Conservation (phyloP, 257 asterid species). For the Cynanchum wilfordii region DNA sequence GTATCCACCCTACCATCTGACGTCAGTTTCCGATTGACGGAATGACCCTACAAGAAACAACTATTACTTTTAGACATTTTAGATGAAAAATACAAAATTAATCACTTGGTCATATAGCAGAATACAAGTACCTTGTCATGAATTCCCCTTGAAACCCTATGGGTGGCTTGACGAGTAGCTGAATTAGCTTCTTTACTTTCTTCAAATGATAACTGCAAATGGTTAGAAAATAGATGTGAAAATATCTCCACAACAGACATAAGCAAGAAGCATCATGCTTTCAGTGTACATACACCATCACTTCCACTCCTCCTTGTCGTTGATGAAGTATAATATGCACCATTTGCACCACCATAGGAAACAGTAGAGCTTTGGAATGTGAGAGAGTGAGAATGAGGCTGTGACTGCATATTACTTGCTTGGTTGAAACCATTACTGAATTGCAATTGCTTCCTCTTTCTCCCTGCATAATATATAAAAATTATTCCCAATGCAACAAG, state of each 20-base stretch:
- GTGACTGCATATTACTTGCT: constrained; percentile 31
- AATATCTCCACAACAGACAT: constrained; percentile 4
- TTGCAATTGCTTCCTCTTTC: constrained; percentile 47
- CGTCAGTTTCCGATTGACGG: constrained; percentile 64
- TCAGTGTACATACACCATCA: constrained; percentile 65
- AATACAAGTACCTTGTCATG: constrained; percentile 54
- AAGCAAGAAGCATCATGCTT: neutral
- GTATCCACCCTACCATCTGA: constrained; percentile 85
- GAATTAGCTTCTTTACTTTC: constrained; percentile 91
- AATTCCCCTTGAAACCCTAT: constrained; percentile 65
- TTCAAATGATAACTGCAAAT: constrained; percentile 61
- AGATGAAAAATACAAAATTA: constrained; percentile 9
- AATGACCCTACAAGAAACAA: constrained; percentile 65
- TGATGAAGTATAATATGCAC: constrained; percentile 70
- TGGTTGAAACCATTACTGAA: constrained; percentile 18
- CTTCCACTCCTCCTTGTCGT: constrained; percentile 67
- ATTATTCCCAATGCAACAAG: neutral
- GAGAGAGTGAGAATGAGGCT: constrained; percentile 54
- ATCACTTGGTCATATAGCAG: neutral
- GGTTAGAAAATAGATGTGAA: constrained; percentile 16
- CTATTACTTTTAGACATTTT: constrained; percentile 14
- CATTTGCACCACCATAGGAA: constrained; percentile 81
- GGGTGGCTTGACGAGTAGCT: constrained; percentile 73
- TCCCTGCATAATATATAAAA: constrained; percentile 31
- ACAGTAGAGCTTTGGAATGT: constrained; percentile 74